Conservation (phyloP, 352 stramenopile genomes). For the Phytophthora fragariaefolia region DNA sequence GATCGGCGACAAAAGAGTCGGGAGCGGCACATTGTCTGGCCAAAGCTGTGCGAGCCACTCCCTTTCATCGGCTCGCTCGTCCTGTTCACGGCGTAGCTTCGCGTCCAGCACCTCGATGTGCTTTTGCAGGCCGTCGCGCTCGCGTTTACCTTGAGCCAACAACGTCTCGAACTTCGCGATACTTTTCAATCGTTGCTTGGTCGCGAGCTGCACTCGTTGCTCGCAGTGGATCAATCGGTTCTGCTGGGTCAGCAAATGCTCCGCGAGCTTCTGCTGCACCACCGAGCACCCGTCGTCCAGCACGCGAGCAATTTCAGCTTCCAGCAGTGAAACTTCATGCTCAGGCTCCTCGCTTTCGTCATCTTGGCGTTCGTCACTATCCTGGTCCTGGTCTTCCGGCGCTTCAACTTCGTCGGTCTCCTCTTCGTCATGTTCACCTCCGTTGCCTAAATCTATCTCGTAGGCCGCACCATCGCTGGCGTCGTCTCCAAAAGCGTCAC, state of each 20-base stretch:
- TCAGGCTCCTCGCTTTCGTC: constrained; percentile 5
- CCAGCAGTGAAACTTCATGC: constrained; percentile 19
- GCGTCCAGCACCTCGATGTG: constrained; percentile 28
- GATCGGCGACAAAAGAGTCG: constrained; percentile 59
- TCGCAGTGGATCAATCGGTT: constrained; percentile 16
- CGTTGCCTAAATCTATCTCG: constrained; percentile 25
- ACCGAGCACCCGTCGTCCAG: constrained; percentile 27
- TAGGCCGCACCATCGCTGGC: constrained; percentile 11
- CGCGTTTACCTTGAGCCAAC: constrained; percentile 4
- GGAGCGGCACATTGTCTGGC: constrained; percentile 61
- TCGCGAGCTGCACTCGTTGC: constrained; percentile 16
- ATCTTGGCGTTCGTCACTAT: constrained; percentile 1
- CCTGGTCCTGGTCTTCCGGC: background rate
- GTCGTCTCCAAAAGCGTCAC: constrained; percentile 9
- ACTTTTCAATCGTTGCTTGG: constrained; percentile 8
- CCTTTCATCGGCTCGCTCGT: constrained; percentile 63
- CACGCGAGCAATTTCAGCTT: constrained; percentile 28
- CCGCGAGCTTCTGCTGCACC: constrained; percentile 19
- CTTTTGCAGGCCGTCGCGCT: constrained; percentile 12
- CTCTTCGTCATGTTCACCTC: constrained; percentile 3
- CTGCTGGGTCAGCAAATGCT: constrained; percentile 14
- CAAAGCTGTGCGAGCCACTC: constrained; percentile 72
- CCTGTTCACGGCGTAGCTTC: constrained; percentile 43
- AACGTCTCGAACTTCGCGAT: constrained; percentile 6
- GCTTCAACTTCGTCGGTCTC: background rate